Base-by-base conservation (phyloP, 1,284 basidiomycete genomes). In the Rhizopogon parksii region DNA sequence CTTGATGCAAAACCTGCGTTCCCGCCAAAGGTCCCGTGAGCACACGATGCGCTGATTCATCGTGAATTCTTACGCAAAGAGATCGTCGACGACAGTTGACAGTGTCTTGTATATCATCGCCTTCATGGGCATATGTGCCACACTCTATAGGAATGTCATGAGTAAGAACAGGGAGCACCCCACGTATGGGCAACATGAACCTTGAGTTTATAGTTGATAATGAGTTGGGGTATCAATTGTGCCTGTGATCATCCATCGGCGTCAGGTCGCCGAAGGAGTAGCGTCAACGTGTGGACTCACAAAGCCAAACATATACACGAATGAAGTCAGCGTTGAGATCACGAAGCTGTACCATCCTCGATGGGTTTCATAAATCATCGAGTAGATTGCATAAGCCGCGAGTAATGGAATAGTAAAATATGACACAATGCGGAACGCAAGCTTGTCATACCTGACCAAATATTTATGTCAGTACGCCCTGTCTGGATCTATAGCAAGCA, bases 181-280 rank as follows among this genome's bases (percentile, higher is more conserved):
- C 52, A 54, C 27, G 55, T 58, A 54, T 50, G 37, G 66, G 39
- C 46, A 55, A 47, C 36, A 71, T 62, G 49, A 51, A 84, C 85
- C 86, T 95, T 95, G 56, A 95, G 78, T 69, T 96, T 95, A 75
- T 95, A 96, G 73, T 97, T 95, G 75, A 95, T 93, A 63, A 94
- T 91, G 50, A 96, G 70, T 68, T 95, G 92, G 38, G 94, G 94
- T 49, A 96, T 74, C 36, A 96, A 79, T 75, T 95, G 92, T 37
- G 85, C 88, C 87, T 90, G 65, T 37, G 46, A 51, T 43, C 53
- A 52, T 51, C 54, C 43, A 56, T 55, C 47, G 53, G 50, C 48
- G 51, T 67, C 50, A 62, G 48, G 43, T 50, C 48, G 43, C 36
- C 53, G 27, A 11, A 25, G 49, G 34, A 53, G 17, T 19, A 42